Conservation (phyloP, 192 early-diverging fungal species). For the Endogone sp. region DNA sequence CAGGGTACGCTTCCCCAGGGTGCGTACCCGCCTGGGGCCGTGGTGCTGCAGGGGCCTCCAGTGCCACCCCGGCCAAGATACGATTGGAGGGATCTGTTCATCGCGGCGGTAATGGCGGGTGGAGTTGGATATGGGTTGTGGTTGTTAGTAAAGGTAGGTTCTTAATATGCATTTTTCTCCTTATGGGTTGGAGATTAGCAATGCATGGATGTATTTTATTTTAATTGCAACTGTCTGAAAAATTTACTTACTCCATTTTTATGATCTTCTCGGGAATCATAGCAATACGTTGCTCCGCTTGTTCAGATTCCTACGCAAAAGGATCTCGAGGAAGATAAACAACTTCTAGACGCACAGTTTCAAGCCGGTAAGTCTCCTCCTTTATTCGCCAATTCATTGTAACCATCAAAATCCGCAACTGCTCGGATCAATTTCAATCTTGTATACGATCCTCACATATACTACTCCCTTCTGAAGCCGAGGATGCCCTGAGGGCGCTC, state of each 20-base stretch:
- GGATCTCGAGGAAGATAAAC: conserved; percentile 68
- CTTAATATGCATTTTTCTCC: no score
- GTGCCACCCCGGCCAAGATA: conserved; percentile 55
- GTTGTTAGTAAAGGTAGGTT: conserved; percentile 65
- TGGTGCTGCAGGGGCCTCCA: conserved; percentile 38
- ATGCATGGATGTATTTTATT: neutral
- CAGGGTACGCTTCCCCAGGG: no score
- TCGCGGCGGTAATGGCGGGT: conserved; percentile 80
- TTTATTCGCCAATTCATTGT: no score
- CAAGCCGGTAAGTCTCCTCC: conserved; percentile 30
- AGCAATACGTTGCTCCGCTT: conserved; percentile 58
- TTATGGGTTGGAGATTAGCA: conserved; percentile 5
- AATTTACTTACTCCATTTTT: neutral
- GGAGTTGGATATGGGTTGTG: conserved; percentile 90
- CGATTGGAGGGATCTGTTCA: conserved; percentile 94
- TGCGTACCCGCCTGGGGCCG: conserved; percentile 15
- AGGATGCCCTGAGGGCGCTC: conserved; percentile 48
- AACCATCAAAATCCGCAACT: neutral
- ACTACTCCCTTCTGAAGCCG: conserved; percentile 11
- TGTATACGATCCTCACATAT: no score
- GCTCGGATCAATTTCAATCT: neutral
- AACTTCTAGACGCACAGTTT: conserved; percentile 64
- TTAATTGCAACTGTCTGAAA: neutral
- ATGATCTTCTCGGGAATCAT: conserved; percentile 27
- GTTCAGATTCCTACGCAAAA: conserved; percentile 55